Percentiles rank a stretch among this genome's conserved stretches.
Conservation (phyloP, 805 yeast genomes). For the Monosporozyma aerobia region DNA sequence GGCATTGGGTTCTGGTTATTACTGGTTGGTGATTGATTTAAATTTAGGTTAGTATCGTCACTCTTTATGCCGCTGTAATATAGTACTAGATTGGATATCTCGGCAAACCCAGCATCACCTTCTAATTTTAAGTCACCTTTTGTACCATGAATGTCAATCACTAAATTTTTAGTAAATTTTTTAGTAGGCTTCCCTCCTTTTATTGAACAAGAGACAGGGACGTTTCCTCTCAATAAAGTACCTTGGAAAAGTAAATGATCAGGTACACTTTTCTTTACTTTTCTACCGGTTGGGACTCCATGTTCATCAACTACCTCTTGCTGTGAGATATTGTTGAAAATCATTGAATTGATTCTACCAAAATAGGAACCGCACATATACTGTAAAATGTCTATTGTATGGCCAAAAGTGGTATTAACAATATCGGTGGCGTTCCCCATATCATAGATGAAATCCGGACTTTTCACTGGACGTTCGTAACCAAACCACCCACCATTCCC, state of each 20-base stretch:
- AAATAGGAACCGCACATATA: constrained; percentile 27
- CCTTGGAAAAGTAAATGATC: constrained; percentile 28
- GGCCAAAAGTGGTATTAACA: constrained; percentile 25
- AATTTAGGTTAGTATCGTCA: constrained; percentile 6
- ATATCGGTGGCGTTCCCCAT: constrained; percentile 22
- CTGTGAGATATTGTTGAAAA: constrained; percentile 24
- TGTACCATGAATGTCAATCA: constrained; percentile 29
- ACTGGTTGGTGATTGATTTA: not conserved
- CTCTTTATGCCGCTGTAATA: constrained; percentile 24
- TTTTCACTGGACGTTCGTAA: constrained; percentile 21
- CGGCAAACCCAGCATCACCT: constrained; percentile 30
- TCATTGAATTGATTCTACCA: constrained; percentile 21
- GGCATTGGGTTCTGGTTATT: not conserved
- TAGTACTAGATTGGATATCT: constrained; percentile 24
- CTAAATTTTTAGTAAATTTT: constrained; percentile 26
- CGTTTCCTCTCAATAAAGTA: constrained; percentile 19
- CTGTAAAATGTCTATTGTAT: constrained; percentile 25
- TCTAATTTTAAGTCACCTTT: constrained; percentile 28
- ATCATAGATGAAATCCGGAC: constrained; percentile 22
- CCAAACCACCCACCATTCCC: constrained; percentile 30
- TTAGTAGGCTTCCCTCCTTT: constrained; percentile 29
- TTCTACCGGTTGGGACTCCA: constrained; percentile 16
- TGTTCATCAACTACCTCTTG: constrained; percentile 23
- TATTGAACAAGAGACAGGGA: constrained; percentile 25
- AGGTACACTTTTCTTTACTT: constrained; percentile 21